These are phyloP conservation scores for Coprinellus micaceus DNA, from an alignment of 768 basidiomycete species.

Conservation along the genomic window DNA sequence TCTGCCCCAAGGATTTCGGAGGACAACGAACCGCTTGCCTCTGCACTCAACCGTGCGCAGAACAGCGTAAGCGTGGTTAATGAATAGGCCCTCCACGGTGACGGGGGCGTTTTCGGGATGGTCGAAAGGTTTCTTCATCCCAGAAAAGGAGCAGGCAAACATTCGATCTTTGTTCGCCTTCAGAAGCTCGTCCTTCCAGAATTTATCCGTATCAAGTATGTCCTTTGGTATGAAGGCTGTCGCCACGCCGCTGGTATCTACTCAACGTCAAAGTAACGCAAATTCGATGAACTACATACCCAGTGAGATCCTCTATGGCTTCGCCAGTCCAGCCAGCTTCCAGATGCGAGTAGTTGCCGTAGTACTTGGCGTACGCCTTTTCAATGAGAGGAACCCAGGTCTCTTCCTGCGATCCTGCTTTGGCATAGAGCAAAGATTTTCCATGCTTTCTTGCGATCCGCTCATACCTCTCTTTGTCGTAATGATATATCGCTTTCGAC, in stretches of 20 bases:
- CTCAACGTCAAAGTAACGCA: no score
- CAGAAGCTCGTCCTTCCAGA: constrained; percentile 52
- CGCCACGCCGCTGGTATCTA: constrained; percentile 41
- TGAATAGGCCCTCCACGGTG: constrained; percentile 26
- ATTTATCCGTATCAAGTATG: constrained; percentile 46
- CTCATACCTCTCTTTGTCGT: constrained; percentile 46
- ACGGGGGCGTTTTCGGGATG: constrained; percentile 15
- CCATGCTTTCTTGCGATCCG: constrained; percentile 41
- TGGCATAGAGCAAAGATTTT: constrained; percentile 48
- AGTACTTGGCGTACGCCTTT: constrained; percentile 56
- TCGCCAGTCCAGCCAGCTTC: constrained; percentile 40
- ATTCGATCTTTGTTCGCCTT: constrained; percentile 49
- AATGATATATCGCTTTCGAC: constrained; percentile 46
- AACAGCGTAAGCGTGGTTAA: constrained; percentile 40
- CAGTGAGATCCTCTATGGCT: constrained; percentile 55
- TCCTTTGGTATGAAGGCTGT: constrained; percentile 37
- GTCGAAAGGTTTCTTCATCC: constrained; percentile 30
- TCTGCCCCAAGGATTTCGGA: constrained; percentile 45
- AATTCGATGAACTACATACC: constrained; percentile 39
- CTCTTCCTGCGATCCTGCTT: constrained; percentile 43
- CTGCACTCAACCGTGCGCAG: constrained; percentile 36
- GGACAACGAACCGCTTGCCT: constrained; percentile 41
- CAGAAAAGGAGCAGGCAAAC: constrained; percentile 49
- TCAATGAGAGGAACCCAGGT: constrained; percentile 57
- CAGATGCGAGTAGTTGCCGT: constrained; percentile 46